A percentile compares a stretch with the other conserved stretches of the same genome.
These are phyloP conservation scores for Claviceps sp. DNA, from an alignment of 2,329 filamentous ascomycete species.

Conservation along the genomic window DNA sequence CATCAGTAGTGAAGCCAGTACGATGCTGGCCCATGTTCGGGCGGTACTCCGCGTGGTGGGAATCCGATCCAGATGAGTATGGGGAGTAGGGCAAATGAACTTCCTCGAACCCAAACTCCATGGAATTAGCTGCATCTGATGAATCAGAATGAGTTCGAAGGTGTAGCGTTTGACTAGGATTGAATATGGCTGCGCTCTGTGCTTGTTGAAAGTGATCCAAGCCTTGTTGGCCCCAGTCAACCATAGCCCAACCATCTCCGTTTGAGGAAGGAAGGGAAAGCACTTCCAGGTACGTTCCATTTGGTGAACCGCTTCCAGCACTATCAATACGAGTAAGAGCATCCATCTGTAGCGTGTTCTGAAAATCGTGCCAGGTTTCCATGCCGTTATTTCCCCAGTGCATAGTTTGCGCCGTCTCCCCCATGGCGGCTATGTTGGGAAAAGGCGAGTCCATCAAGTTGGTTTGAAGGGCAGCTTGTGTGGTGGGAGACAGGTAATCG, in stretches of 20 bases:
- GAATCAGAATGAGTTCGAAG: conserved; percentile 78
- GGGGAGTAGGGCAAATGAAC: conserved; percentile 61
- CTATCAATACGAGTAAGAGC: conserved; percentile 25
- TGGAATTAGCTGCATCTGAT: conserved; percentile 53
- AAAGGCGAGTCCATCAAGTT: conserved; percentile 53
- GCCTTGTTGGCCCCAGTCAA: conserved; percentile 61
- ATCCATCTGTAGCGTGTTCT: conserved; percentile 44
- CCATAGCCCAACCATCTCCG: conserved; percentile 75
- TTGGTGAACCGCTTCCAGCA: conserved; percentile 32
- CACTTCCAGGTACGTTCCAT: conserved; percentile 61
- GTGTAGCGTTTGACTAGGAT: conserved; percentile 81
- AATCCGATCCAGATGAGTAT: conserved; percentile 72
- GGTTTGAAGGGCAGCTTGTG: conserved; percentile 49
- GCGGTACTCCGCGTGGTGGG: conserved; percentile 20
- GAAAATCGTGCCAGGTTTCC: conserved; percentile 71
- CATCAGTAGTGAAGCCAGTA: conserved; percentile 47
- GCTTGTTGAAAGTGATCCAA: conserved; percentile 42
- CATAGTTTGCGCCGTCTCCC: conserved; percentile 39
- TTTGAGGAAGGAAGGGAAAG: conserved; percentile 68
- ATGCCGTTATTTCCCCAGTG: conserved; percentile 49
- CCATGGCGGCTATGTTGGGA: conserved; percentile 40
- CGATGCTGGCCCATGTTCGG: conserved; percentile 32
- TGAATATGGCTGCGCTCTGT: conserved; percentile 63
- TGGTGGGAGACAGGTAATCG: conserved; percentile 48
- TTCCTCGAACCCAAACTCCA: conserved; percentile 70